Evolutionary conservation across 495 filamentous ascomycete genomes (phyloP).

Genomic region (Xylaria longipes): DNA sequence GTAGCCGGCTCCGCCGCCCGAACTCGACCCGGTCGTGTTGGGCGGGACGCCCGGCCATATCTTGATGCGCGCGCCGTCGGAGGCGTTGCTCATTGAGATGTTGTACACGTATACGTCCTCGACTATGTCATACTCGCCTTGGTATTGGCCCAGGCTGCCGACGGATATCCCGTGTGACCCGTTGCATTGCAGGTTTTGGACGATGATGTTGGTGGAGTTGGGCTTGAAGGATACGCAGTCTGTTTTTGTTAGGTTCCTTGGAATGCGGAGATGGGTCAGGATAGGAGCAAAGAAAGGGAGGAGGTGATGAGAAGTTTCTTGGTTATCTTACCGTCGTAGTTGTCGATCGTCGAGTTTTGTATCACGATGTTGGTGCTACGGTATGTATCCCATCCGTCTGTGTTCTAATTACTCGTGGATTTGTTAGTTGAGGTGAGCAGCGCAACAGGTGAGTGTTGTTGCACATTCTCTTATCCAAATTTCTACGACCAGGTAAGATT

Average conservation of each 20-base stretch:
- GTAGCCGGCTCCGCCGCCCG: slow-evolving; percentile 37
- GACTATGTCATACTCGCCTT: slow-evolving; percentile 68
- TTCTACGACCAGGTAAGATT: not conserved
- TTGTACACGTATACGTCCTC: slow-evolving; percentile 71
- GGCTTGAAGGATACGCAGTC: slow-evolving; percentile 77
- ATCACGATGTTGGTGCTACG: slow-evolving; percentile 65
- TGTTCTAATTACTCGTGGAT: slow-evolving; percentile 55
- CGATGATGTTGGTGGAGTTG: slow-evolving; percentile 70
- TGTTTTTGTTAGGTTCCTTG: slow-evolving; percentile 13
- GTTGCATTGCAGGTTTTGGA: slow-evolving; percentile 73
- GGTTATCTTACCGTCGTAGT: slow-evolving; percentile 61
- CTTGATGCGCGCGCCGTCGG: slow-evolving; percentile 73
- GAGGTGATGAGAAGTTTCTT: not conserved
- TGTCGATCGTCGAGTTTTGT: slow-evolving; percentile 70
- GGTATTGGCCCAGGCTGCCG: slow-evolving; percentile 72
- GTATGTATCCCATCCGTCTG: slow-evolving; percentile 73
- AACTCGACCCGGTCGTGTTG: slow-evolving; percentile 26
- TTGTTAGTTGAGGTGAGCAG: slow-evolving; percentile 44
- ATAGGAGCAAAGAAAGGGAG: not conserved
- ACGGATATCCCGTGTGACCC: slow-evolving; percentile 77
- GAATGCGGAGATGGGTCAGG: not conserved
- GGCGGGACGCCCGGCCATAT: slow-evolving; percentile 65
- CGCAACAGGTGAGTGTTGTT: not conserved
- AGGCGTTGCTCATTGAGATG: slow-evolving; percentile 69
- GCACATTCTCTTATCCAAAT: not conserved